Conservation (phyloP, 306 rosid genomes). For the Echinosophora koreensis region DNA sequence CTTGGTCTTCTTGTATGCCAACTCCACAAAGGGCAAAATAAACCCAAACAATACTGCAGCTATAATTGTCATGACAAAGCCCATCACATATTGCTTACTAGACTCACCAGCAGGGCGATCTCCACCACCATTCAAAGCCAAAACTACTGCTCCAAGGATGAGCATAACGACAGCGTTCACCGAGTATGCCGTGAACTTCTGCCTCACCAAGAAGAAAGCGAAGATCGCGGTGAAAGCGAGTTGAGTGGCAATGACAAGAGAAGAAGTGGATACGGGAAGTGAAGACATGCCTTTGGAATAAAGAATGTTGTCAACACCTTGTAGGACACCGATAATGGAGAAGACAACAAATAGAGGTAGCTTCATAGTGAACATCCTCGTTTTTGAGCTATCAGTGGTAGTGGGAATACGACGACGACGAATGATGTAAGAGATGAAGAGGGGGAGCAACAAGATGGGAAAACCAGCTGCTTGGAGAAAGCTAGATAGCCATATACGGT, state of each 20-base stretch:
- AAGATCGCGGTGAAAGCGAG: not conserved
- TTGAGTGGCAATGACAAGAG: not conserved
- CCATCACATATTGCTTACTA: conserved; percentile 47
- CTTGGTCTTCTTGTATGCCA: conserved; percentile 44
- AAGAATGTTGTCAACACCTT: conserved; percentile 61
- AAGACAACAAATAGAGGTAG: conserved; percentile 47
- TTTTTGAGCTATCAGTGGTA: not conserved
- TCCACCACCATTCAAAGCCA: conserved; percentile 56
- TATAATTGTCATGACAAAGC: conserved; percentile 62
- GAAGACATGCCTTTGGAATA: conserved; percentile 59
- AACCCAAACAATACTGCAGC: conserved; percentile 66
- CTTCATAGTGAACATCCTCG: conserved; percentile 38
- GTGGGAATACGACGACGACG: not conserved
- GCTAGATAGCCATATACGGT: not conserved
- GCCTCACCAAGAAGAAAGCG: not conserved
- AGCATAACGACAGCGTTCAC: conserved; percentile 60
- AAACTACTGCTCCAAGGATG: conserved; percentile 58
- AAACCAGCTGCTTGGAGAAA: not conserved
- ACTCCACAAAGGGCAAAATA: conserved; percentile 64
- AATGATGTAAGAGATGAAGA: conserved; percentile 29
- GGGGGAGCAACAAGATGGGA: conserved; percentile 44
- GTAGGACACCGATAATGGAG: not conserved
- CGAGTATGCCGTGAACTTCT: conserved; percentile 39
- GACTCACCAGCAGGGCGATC: conserved; percentile 40
- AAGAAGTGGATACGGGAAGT: conserved; percentile 42